Evolutionary conservation across 106 monocot genomes (phyloP).

Genomic region (Allium fistulosum): DNA sequence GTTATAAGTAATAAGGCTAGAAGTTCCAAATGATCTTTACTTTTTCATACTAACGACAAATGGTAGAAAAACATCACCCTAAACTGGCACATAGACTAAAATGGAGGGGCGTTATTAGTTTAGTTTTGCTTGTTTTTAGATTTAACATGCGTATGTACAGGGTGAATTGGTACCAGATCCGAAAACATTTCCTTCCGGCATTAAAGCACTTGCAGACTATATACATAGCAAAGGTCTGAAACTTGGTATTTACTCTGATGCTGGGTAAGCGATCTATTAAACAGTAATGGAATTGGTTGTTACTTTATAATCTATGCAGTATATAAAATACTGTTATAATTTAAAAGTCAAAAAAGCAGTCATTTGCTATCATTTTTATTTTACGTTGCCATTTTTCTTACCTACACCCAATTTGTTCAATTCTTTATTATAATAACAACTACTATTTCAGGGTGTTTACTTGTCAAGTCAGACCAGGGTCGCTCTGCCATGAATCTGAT

Average conservation of each 20-base stretch:
- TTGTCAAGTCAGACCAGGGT: slow-evolving; percentile 95
- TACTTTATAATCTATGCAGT: too few relatives aligned
- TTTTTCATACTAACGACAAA: too few relatives aligned
- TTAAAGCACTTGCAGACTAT: slow-evolving; percentile 84
- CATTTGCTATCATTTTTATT: too few relatives aligned
- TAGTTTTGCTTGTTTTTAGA: too few relatives aligned
- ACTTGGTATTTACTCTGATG: slow-evolving; percentile 98
- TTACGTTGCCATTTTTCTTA: slow-evolving; percentile 1
- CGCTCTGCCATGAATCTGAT: slow-evolving; percentile 65
- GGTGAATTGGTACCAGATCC: slow-evolving; percentile 72
- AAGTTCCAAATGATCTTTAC: too few relatives aligned
- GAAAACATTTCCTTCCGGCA: slow-evolving; percentile 78
- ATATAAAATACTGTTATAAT: too few relatives aligned
- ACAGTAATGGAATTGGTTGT: background rate
- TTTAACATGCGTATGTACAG: slow-evolving; percentile 20
- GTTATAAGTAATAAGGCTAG: too few relatives aligned
- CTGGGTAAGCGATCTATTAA: slow-evolving; percentile 51
- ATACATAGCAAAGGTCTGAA: slow-evolving; percentile 83
- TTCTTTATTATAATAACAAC: slow-evolving; percentile 1
- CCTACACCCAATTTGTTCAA: background rate
- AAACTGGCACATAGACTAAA: too few relatives aligned
- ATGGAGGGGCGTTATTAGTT: too few relatives aligned
- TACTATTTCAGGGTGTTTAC: slow-evolving; percentile 62
- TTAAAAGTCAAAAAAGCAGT: too few relatives aligned
- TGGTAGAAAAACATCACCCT: too few relatives aligned